Conservation (phyloP, 2,329 filamentous ascomycete genomes). For the Sclerotinia nivalis region DNA sequence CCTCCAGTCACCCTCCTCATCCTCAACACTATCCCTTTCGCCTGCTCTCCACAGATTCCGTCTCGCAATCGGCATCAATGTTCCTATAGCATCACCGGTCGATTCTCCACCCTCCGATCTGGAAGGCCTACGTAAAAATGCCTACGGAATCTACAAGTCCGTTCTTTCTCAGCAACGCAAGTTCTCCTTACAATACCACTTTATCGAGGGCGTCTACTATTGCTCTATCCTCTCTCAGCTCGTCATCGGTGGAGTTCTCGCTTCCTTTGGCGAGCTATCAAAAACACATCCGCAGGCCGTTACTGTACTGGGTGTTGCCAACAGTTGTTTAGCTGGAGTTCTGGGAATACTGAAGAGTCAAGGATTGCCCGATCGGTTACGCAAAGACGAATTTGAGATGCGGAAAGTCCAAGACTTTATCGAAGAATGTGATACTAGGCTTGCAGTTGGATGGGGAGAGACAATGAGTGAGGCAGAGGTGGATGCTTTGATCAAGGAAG, state of each 20-base stretch:
- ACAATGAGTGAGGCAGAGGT: slow-evolving; percentile 30
- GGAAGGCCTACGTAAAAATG: slow-evolving; percentile 28
- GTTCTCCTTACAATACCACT: slow-evolving; percentile 42
- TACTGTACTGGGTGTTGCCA: slow-evolving; percentile 60
- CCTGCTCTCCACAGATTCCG: slow-evolving; percentile 3
- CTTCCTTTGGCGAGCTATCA: slow-evolving; percentile 48
- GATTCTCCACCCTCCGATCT: slow-evolving; percentile 26
- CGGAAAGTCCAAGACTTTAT: slow-evolving; percentile 54
- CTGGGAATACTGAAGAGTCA: slow-evolving; percentile 57
- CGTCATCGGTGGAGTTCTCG: slow-evolving; percentile 50
- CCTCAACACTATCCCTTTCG: neutral
- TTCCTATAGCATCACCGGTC: neutral
- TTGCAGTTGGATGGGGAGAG: slow-evolving; percentile 35
- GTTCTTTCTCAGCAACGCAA: slow-evolving; percentile 43
- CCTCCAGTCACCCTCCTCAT: neutral
- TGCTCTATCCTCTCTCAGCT: slow-evolving; percentile 49
- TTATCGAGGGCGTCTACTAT: slow-evolving; percentile 46
- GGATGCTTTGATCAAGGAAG: slow-evolving; percentile 31
- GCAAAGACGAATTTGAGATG: slow-evolving; percentile 50
- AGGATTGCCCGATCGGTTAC: slow-evolving; percentile 50
- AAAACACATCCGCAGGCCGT: slow-evolving; percentile 54
- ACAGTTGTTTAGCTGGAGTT: slow-evolving; percentile 63
- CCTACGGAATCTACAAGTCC: slow-evolving; percentile 44
- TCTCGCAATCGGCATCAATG: slow-evolving; percentile 15
- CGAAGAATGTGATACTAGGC: slow-evolving; percentile 54